Conservation (phyloP, 352 stramenopile species). For the Vaucheria bursata region DNA sequence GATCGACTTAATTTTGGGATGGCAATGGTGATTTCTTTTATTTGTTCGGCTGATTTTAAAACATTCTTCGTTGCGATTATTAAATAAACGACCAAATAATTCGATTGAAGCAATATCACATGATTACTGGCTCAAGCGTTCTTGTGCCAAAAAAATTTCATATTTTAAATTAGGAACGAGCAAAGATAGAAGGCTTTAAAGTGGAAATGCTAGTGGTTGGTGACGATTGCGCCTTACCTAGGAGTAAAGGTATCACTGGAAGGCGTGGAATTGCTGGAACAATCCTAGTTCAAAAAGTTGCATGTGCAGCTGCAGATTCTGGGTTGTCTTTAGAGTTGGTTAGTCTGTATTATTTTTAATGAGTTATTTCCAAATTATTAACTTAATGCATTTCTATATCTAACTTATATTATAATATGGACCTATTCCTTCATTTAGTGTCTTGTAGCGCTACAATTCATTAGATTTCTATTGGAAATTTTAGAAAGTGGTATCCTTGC, state of each 20-base stretch:
- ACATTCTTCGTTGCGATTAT: conserved; percentile 1
- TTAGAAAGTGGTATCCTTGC: too few relatives aligned
- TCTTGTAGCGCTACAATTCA: too few relatives aligned
- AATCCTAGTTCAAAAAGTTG: conserved; percentile 84
- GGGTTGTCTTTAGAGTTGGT: conserved; percentile 67
- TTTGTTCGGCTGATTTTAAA: not conserved
- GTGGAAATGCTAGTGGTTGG: conserved; percentile 83
- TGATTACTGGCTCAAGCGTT: too few relatives aligned
- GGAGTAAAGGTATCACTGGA: conserved; percentile 83
- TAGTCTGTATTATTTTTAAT: conserved; percentile 4
- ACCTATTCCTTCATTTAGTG: too few relatives aligned
- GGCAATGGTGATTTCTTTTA: conserved; percentile 58
- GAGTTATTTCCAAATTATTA: too few relatives aligned
- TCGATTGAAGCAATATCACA: too few relatives aligned
- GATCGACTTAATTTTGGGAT: conserved; percentile 97
- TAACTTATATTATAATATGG: too few relatives aligned
- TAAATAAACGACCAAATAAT: too few relatives aligned
- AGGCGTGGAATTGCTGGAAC: conserved; percentile 88
- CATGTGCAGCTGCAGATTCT: conserved; percentile 70
- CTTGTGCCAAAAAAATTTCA: too few relatives aligned
- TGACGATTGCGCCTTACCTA: conserved; percentile 76
- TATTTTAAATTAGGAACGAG: conserved; percentile 80
- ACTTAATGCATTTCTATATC: too few relatives aligned
- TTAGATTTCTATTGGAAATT: too few relatives aligned
- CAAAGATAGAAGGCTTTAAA: conserved; percentile 70